These are phyloP conservation scores for Osmanthus fragrans DNA, from an alignment of 257 asterid species.

Conservation along the genomic window DNA sequence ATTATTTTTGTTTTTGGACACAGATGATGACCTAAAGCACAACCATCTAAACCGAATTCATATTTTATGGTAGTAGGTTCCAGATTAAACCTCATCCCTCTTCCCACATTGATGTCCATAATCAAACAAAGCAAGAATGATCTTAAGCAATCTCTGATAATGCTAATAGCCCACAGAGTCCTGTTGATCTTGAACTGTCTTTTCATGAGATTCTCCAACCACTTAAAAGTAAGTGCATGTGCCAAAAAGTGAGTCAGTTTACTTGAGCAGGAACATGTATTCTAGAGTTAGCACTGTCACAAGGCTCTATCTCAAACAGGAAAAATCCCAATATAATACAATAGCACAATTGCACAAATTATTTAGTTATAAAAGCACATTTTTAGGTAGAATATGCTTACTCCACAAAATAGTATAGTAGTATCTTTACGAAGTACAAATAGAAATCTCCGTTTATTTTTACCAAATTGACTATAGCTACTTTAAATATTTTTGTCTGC, in stretches of 20 bases:
- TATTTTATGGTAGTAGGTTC: neutral
- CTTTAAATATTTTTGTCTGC: neutral
- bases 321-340: neutral
- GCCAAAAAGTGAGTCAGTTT: neutral
- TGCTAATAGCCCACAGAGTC: conserved; percentile 1
- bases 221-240: neutral
- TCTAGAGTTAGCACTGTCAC: neutral
- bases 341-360: neutral
- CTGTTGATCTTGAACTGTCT: neutral
- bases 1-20: neutral
- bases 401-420: neutral
- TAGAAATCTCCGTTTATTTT: neutral
- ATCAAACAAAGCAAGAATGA: neutral
- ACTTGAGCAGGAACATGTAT: neutral
- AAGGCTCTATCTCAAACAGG: neutral
- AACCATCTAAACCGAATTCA: neutral
- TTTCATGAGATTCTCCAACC: neutral
- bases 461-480: neutral
- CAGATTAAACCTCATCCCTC: neutral
- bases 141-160: neutral
- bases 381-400: neutral
- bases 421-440: neutral
- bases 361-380: neutral
- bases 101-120: neutral
- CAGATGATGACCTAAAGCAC: neutral